Evolutionary conservation across 306 rosid genomes (phyloP).

Genomic region (Hylodesmum podocarpum): DNA sequence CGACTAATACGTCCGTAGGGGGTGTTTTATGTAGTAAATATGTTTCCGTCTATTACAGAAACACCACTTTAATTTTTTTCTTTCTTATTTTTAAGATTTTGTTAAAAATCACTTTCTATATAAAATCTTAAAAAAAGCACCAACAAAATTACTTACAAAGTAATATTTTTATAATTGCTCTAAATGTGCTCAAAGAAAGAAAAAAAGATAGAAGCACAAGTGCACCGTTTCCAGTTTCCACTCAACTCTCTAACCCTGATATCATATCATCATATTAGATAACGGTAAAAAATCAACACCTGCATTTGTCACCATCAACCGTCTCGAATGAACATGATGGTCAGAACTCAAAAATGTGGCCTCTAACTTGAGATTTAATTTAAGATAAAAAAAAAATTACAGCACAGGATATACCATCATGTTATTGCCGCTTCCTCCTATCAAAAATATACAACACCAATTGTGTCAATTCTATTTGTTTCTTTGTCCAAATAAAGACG

Average conservation of each 20-base stretch:
- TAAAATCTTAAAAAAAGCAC: not conserved
- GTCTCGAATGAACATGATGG: constrained; percentile 31
- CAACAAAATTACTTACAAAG: not conserved
- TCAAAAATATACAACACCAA: constrained; percentile 77
- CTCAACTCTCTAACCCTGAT: constrained; percentile 8
- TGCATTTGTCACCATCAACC: constrained; percentile 37
- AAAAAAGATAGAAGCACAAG: not conserved
- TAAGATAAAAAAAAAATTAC: constrained; percentile 39
- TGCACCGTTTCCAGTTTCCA: no score
- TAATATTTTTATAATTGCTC: not conserved
- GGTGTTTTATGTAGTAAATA: not conserved
- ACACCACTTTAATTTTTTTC: not conserved
- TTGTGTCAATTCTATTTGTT: constrained; percentile 57
- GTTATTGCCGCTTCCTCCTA: constrained; percentile 67
- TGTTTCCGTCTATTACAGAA: not conserved
- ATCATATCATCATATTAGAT: constrained; percentile 12
- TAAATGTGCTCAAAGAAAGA: not conserved
- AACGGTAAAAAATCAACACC: constrained; percentile 36
- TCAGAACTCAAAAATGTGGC: constrained; percentile 42
- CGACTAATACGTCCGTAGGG: not conserved
- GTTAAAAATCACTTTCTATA: not conserved
- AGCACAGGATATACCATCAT: constrained; percentile 64
- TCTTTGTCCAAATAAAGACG: constrained; percentile 64
- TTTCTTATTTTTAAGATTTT: not conserved
- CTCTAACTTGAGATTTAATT: constrained; percentile 44